These are phyloP conservation scores for Dactylonectria macrodidyma DNA, from an alignment of 2,329 filamentous ascomycete species.

Conservation along the genomic window DNA sequence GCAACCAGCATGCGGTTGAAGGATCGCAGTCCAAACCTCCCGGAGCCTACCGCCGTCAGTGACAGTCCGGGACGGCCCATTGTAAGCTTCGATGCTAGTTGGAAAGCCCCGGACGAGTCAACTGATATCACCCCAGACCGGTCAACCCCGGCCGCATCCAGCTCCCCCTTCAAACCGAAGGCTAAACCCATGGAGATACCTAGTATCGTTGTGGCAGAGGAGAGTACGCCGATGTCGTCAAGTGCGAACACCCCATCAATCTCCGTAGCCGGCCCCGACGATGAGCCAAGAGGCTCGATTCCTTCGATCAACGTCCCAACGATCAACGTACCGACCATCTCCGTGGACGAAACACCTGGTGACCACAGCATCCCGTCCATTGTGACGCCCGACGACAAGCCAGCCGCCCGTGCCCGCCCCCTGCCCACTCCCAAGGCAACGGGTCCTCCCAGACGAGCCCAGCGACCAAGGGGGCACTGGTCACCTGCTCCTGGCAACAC, in stretches of 20 bases:
- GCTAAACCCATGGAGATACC: constrained; percentile 61
- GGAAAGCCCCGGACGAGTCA: constrained; percentile 80
- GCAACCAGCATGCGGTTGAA: constrained; percentile 92
- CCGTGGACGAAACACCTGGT: constrained; percentile 1
- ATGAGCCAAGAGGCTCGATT: constrained; percentile 40
- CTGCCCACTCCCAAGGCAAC: constrained; percentile 63
- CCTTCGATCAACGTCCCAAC: constrained; percentile 64
- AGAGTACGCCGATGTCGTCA: constrained; percentile 55
- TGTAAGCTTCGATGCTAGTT: constrained; percentile 94
- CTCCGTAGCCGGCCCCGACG: constrained; percentile 51
- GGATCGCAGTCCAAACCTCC: constrained; percentile 89
- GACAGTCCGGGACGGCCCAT: constrained; percentile 92
- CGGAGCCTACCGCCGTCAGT: constrained; percentile 91
- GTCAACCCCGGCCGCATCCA: constrained; percentile 49
- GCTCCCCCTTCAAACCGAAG: constrained; percentile 46
- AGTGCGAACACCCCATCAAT: constrained; percentile 53
- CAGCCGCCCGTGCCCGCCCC: constrained; percentile 45
- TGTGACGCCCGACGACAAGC: constrained; percentile 61
- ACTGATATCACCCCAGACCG: constrained; percentile 75
- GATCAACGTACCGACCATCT: constrained; percentile 61
- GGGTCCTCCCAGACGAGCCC: constrained; percentile 53
- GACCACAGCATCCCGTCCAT: constrained; percentile 58
- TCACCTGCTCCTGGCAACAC: constrained; percentile 65
- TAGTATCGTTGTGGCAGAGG: constrained; percentile 69
- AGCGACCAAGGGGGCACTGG: constrained; percentile 69